phyloP scores from a whole-genome alignment of 768 basidiomycete genomes.

The Cystofilobasidium ferigula region DNA sequence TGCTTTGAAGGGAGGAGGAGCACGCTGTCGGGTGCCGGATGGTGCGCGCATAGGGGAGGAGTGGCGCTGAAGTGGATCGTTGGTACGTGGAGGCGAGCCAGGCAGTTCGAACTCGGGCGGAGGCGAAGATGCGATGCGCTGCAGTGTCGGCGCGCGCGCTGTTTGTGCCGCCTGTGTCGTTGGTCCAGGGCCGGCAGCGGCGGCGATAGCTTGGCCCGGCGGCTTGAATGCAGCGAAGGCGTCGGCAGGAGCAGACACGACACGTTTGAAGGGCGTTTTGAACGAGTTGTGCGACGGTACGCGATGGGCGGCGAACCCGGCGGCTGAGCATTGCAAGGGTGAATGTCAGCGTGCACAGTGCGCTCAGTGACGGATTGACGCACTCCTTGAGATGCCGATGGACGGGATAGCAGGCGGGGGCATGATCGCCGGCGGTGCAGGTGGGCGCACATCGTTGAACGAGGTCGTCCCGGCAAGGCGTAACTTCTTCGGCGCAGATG shows the following conservation, averaged over 20 bases:
- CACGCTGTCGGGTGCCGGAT: neutral
- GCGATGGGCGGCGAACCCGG: neutral
- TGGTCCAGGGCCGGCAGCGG: neutral
- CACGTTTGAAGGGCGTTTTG: slow-evolving; percentile 11
- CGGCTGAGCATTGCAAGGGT: neutral
- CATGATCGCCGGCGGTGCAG: neutral
- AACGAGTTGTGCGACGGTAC: neutral
- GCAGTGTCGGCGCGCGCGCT: neutral
- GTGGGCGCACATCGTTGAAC: neutral
- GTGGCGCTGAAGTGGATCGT: neutral
- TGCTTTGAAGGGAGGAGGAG: neutral
- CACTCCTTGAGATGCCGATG: neutral
- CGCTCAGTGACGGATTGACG: neutral
- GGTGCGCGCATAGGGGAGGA: neutral
- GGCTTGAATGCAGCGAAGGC: neutral
- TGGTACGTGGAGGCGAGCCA: neutral
- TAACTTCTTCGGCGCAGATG: neutral
- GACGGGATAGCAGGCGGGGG: neutral
- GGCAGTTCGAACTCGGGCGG: slow-evolving; percentile 1
- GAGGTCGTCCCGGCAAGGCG: neutral
- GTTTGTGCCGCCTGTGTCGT: neutral
- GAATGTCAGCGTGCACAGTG: neutral
- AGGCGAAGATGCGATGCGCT: neutral
- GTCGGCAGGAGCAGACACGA: slow-evolving; percentile 1
- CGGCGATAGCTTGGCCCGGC: neutral